Evolutionary conservation across 2,329 filamentous ascomycete species (phyloP), one percentile per base, ranked within the genome.

Genomic region (Drechslerella coelobrocha): DNA sequence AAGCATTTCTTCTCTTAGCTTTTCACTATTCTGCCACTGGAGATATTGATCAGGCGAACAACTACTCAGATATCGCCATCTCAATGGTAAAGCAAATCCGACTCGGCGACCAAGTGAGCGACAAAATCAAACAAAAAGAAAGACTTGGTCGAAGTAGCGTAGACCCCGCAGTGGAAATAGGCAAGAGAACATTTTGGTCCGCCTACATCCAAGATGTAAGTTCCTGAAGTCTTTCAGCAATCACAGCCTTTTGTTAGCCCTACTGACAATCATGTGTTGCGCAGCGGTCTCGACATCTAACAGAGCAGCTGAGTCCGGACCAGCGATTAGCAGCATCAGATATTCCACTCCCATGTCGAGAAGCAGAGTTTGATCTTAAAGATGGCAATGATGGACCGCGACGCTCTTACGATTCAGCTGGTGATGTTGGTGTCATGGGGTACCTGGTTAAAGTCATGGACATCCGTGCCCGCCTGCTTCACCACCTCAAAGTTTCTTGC

Each of bases 181-280:
- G 66, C 53, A 71, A 71, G 51, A 62, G 66, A 23, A 71, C 66
- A 19, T 71, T 63, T 23, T 71, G 66, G 66, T 57, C 66, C 8
- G 66, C 66, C 4, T 71, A 71, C 48, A 54, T 71, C 14, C 66
- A 71, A 48, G 66, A 71, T 43, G 66, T 71, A 59, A 71, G 66
- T 47, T 19, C 12, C 43, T 14, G 2, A 43, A 37, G 37, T 45
- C 23, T 47, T 41, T 14, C 56, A 21, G 31, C 24, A 41, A 37
- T 39, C 17, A 56, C 63, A 47, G 29, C 6, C 29, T 31, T 12
- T 6, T 31, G n/a, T 59, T 47, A 63, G 53, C 52, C 53, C 43
- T 27, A 48, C 57, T 71, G 47, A 62, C 48, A 29, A 47, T 17
- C 14, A 39, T 63, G 66, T 45, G 66, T 71, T 71, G 66, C 48